Conservation (phyloP, 1,139 yeast species). For the Yamadazyma diddensiae region DNA sequence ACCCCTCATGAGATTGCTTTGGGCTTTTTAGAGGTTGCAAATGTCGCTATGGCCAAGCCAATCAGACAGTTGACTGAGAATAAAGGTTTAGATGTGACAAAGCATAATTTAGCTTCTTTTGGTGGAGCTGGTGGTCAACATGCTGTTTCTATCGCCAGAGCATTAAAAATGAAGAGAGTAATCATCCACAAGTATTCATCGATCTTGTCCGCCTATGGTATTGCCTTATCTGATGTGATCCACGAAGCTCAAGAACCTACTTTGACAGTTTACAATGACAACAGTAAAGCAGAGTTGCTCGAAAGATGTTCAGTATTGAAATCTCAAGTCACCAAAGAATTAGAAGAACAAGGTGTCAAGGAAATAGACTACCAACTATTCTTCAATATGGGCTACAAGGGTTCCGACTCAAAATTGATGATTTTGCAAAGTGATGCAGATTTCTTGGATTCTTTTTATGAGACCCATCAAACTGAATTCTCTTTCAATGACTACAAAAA, state of each 20-base stretch:
- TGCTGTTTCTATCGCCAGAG: constrained; percentile 18
- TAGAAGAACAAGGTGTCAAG: constrained; percentile 20
- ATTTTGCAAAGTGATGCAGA: constrained; percentile 17
- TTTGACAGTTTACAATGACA: constrained; percentile 9
- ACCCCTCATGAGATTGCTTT: constrained; percentile 20
- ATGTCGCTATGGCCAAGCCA: constrained; percentile 22
- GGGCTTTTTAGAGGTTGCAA: constrained; percentile 21
- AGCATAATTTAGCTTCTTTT: constrained; percentile 20
- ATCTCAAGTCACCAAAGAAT: constrained; percentile 10
- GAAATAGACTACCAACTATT: constrained; percentile 13
- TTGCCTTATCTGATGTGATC: constrained; percentile 20
- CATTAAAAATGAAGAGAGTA: constrained; percentile 19
- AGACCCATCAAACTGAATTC: constrained; percentile 62
- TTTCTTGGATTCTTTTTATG: constrained; percentile 39
- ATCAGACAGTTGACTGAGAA: constrained; percentile 21
- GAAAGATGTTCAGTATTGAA: constrained; percentile 14
- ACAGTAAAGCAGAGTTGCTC: constrained; percentile 12
- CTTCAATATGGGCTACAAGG: constrained; percentile 22
- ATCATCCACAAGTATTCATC: constrained; percentile 21
- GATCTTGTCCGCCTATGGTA: constrained; percentile 22
- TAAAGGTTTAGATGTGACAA: constrained; percentile 20
- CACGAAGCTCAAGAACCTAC: constrained; percentile 20
- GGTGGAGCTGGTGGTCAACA: constrained; percentile 27
- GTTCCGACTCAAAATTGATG: constrained; percentile 21
- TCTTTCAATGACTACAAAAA: constrained; percentile 62